Conservation (phyloP, 352 stramenopile genomes). For the Phytopythium vexans region DNA sequence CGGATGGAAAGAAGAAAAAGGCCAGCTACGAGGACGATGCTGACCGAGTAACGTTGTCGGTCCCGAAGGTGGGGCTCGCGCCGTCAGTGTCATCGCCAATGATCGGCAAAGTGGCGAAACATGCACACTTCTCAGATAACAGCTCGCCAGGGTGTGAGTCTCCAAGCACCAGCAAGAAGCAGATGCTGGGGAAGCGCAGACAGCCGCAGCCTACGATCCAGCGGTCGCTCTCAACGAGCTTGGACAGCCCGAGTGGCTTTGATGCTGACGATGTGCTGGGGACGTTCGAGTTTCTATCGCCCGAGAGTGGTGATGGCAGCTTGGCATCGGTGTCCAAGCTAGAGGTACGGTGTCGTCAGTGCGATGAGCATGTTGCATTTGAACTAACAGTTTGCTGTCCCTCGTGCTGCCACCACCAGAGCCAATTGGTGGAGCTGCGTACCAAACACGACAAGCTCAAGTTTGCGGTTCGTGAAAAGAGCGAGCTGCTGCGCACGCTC, state of each 20-base stretch:
- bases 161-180: conserved; percentile 5
- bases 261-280: conserved; percentile 36
- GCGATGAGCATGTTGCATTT: not conserved
- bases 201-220: conserved; percentile 10
- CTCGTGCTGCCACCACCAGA: conserved; percentile 8
- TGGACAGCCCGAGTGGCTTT: not conserved
- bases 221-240: not conserved
- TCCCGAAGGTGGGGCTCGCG: no score
- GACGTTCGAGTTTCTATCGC: conserved; percentile 64
- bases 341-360: conserved; percentile 28
- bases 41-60: no score
- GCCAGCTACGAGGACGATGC: no score
- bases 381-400: not conserved
- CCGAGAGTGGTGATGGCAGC: conserved; percentile 44
- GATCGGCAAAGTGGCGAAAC: conserved; percentile 7
- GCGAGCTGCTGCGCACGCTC: conserved; percentile 35
- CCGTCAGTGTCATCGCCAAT: not conserved
- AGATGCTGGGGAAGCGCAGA: conserved; percentile 13
- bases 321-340: conserved; percentile 56
- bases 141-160: not conserved
- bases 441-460: conserved; percentile 74
- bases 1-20: no score
- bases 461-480: conserved; percentile 57
- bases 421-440: conserved; percentile 65
- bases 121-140: not conserved